These are phyloP conservation scores for Prunus davidiana DNA, from an alignment of 306 rosid species.

Conservation along the genomic window DNA sequence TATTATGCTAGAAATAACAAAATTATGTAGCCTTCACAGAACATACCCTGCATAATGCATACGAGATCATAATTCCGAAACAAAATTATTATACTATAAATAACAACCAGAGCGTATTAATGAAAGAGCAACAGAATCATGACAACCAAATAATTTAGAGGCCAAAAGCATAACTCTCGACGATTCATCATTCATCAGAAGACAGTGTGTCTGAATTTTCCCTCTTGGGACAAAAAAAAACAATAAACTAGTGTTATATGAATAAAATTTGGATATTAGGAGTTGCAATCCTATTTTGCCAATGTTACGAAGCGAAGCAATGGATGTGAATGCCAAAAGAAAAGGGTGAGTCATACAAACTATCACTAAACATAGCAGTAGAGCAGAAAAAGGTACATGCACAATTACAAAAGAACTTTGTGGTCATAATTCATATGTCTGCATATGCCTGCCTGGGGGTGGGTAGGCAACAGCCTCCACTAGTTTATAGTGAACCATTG, in stretches of 20 bases:
- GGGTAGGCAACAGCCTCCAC: not conserved
- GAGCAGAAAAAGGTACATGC: conserved; percentile 84
- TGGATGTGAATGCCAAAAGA: not conserved
- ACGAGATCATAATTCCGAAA: not conserved
- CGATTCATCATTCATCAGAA: not conserved
- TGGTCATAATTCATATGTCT: not conserved
- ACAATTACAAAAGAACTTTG: conserved; percentile 6
- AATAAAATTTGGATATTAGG: not conserved
- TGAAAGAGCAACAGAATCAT: not conserved
- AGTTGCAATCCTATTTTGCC: not conserved
- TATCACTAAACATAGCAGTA: conserved; percentile 50
- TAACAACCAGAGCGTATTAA: not conserved
- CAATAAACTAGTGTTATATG: not conserved
- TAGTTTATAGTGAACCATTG: not conserved
- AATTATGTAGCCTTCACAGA: conserved; percentile 45
- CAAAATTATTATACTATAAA: not conserved
- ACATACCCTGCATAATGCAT: conserved; percentile 53
- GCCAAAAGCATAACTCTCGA: not conserved
- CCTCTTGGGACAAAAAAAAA: not conserved
- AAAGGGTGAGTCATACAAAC: not conserved
- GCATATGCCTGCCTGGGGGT: not conserved
- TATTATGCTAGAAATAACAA: no score
- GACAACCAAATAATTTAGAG: conserved; percentile 1
- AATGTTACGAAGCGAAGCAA: not conserved
- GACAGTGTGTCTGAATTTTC: not conserved